These are phyloP conservation scores for Colletotrichum sp. DNA, from an alignment of 2,329 filamentous ascomycete species.

Conservation along the genomic window DNA sequence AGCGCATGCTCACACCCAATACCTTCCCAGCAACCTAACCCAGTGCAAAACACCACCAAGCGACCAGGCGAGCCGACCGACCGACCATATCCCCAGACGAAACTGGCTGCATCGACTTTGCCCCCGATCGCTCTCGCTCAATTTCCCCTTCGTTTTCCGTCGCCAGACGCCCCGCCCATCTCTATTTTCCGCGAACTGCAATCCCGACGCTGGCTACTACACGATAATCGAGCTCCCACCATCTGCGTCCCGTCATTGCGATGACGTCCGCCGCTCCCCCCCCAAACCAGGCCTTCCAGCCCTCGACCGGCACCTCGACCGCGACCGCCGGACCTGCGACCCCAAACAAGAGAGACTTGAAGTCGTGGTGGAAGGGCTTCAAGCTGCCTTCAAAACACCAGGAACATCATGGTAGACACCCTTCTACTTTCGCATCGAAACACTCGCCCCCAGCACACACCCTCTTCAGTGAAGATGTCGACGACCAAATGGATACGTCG, in stretches of 20 bases:
- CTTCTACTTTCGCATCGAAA: constrained; percentile 25
- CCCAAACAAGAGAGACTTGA: constrained; percentile 84
- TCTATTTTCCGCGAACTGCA: neutral
- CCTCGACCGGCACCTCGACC: constrained; percentile 10
- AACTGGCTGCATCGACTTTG: constrained; percentile 1
- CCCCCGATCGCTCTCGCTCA: neutral
- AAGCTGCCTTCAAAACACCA: constrained; percentile 70
- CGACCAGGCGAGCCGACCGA: constrained; percentile 12
- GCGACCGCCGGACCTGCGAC: constrained; percentile 57
- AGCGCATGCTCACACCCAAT: constrained; percentile 20
- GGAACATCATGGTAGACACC: constrained; percentile 61
- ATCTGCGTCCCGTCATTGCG: constrained; percentile 29
- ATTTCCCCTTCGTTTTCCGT: neutral
- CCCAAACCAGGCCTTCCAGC: constrained; percentile 21
- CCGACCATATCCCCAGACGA: neutral
- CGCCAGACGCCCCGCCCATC: neutral
- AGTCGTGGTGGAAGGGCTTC: constrained; percentile 98
- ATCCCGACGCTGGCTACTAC: constrained; percentile 4
- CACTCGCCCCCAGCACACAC: neutral
- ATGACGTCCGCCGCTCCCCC: constrained; percentile 33
- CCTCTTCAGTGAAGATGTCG: constrained; percentile 21
- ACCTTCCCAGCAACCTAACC: constrained; percentile 16
- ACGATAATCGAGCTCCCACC: constrained; percentile 19
- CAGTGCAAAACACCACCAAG: constrained; percentile 22
- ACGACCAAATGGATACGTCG: constrained; percentile 7